Evolutionary conservation across 2,329 filamentous ascomycete genomes (phyloP), one percentile per base, ranked within the genome.

Genomic region (Colletotrichum sp.): DNA sequence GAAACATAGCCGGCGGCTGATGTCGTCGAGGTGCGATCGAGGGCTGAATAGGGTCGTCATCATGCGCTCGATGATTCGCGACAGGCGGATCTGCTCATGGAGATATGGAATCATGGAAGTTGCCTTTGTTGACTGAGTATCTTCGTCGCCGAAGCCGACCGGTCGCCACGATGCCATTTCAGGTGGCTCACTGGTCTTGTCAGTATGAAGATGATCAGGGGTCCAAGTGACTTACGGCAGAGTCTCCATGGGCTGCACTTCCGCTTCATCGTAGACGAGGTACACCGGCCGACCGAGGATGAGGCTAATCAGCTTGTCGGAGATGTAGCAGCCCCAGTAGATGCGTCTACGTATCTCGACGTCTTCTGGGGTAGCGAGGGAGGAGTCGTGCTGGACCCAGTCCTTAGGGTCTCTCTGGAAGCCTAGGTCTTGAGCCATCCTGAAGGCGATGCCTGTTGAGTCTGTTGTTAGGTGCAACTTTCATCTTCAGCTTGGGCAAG

Each of bases 311-410:
- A 80, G 36, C 57, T 82, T 82, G 55, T 82, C 81, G 1, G 80
- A 81, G 16, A 78, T 76, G 64, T 82, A 82, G 34, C 79, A 81
- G 16, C 81, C 81, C 81, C 81, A 82, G 64, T 81, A 82, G 18
- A 83, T 82, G 2, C 81, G 79, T 7, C 81, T 64, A 2, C 81
- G 78, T 4, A 83, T 79, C 30, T 81, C 81, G 13, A 81, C 28
- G n/a, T 82, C 80, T 44, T 81, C 80, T 1, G 69, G 57, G 0
- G 79, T 79, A 5, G 70, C 74, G 0, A 82, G 65, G 0, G 81
- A 80, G 1, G 71, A 66, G 13, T 82, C 79, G n/a, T 78, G 71
- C 0, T 72, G 70, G 9, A 79, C 39, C 79, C 80, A 82, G 3
- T 72, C 60, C 18, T 78, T 78, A 0, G 80, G 80, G 24, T 81